A percentile compares a stretch with the other conserved stretches of the same genome.
Evolutionary conservation across 2,329 filamentous ascomycete species (phyloP).

Genomic region (Penicillium sp.): DNA sequence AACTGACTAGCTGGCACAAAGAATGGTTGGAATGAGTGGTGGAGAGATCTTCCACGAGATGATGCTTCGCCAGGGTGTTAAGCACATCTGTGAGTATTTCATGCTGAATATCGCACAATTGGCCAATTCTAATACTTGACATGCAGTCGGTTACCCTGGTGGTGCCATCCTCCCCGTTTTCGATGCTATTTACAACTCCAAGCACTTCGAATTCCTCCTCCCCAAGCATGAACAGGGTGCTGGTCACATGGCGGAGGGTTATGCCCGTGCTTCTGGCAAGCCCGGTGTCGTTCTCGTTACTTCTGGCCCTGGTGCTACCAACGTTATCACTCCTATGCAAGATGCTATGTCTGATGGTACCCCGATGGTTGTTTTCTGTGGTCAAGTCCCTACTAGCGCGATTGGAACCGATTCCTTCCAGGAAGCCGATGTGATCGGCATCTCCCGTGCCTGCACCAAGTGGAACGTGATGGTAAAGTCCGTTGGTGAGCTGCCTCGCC

Average conservation of each 20-base stretch:
- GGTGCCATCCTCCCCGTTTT: constrained; percentile 97
- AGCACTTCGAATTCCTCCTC: constrained; percentile 93
- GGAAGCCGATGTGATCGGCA: constrained; percentile 90
- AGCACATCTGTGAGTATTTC: constrained; percentile 81
- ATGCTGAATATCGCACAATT: neutral
- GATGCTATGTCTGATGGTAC: constrained; percentile 94
- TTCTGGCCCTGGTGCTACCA: constrained; percentile 93
- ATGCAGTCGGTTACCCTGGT: constrained; percentile 78
- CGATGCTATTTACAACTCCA: constrained; percentile 97
- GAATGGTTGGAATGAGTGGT: constrained; percentile 90
- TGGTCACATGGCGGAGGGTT: constrained; percentile 97
- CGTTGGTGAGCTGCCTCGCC: constrained; percentile 83
- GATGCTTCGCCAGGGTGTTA: constrained; percentile 90
- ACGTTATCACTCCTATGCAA: constrained; percentile 94
- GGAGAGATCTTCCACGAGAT: constrained; percentile 99
- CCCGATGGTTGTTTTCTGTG: constrained; percentile 91
- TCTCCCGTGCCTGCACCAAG: constrained; percentile 92
- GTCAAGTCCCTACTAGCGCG: constrained; percentile 83
- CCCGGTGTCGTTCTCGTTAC: constrained; percentile 96
- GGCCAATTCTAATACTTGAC: constrained; percentile 7
- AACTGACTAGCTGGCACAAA: constrained; percentile 33
- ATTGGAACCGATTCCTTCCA: constrained; percentile 98
- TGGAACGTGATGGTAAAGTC: constrained; percentile 99
- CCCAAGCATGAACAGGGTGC: constrained; percentile 96
- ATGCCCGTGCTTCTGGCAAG: constrained; percentile 88